Evolutionary conservation across 306 rosid species (phyloP).

Genomic region (Castanopsis chinensis): DNA sequence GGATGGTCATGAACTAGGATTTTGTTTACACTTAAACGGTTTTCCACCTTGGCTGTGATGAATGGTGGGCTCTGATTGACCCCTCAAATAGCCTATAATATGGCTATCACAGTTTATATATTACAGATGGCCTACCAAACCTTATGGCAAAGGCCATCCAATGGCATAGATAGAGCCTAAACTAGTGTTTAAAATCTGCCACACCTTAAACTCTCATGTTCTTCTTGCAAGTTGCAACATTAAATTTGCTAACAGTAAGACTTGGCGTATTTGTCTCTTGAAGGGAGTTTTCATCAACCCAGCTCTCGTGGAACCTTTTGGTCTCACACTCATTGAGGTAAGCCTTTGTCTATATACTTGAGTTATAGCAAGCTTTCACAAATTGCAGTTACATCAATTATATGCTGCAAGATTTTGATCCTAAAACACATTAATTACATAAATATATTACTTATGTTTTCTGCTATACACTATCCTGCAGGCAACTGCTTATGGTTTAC

Average conservation of each 20-base stretch:
- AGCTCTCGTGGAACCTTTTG: slow-evolving; percentile 85
- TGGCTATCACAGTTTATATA: too few species aligned
- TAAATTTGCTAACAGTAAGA: slow-evolving; percentile 16
- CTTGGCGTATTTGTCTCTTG: slow-evolving; percentile 28
- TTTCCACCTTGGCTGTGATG: too few species aligned
- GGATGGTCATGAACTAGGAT: background rate
- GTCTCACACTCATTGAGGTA: slow-evolving; percentile 83
- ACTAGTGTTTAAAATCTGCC: background rate
- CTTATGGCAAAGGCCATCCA: too few species aligned
- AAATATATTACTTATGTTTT: background rate
- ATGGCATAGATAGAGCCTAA: background rate
- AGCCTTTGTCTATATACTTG: slow-evolving; percentile 3
- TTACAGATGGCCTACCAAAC: too few species aligned
- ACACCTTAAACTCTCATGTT: background rate
- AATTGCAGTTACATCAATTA: too few species aligned
- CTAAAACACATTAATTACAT: background rate
- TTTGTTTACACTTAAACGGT: background rate
- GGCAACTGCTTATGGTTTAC: slow-evolving; percentile 93
- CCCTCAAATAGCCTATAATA: background rate
- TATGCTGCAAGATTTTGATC: background rate
- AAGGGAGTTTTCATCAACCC: slow-evolving; percentile 92
- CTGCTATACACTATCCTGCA: slow-evolving; percentile 15
- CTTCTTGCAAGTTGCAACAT: slow-evolving; percentile 21
- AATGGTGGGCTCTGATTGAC: background rate
- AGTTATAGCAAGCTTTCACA: background rate